Conservation (phyloP, 176 grass and related monocot genomes). For the Pontederia crassipes region DNA sequence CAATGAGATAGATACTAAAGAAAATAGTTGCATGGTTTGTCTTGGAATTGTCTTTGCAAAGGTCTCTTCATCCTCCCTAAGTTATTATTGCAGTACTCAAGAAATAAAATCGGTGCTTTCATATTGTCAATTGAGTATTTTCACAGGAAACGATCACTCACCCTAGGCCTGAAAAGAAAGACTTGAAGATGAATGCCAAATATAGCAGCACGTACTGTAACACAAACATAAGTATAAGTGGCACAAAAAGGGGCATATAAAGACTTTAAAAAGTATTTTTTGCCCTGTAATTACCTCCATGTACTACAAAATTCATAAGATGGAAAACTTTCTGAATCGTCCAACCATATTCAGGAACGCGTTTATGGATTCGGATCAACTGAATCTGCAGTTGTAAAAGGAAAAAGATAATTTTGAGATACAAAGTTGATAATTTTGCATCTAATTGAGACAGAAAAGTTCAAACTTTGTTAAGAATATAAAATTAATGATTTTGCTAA, state of each 20-base stretch:
- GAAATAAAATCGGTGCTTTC: no score
- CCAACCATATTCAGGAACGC: slow-evolving; percentile 84
- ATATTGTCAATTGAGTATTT: no score
- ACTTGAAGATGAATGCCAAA: slow-evolving; percentile 57
- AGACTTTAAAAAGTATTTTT: slow-evolving; percentile 4
- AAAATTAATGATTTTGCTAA: no score
- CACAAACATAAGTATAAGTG: not conserved
- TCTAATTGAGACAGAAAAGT: not conserved
- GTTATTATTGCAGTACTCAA: no score
- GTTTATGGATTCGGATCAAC: slow-evolving; percentile 67
- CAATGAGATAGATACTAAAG: no score
- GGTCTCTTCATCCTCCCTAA: no score
- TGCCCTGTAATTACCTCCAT: slow-evolving; percentile 43
- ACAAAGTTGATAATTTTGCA: not conserved
- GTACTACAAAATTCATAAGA: slow-evolving; percentile 90
- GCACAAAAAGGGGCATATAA: not conserved
- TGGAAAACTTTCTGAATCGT: slow-evolving; percentile 95
- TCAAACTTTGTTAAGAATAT: no score
- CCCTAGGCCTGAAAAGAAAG: slow-evolving; percentile 34
- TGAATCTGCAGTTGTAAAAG: slow-evolving; percentile 45
- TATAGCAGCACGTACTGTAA: slow-evolving; percentile 56
- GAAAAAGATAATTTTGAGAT: not conserved
- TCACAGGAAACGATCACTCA: not conserved
- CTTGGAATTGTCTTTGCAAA: no score
- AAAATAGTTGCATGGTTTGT: no score